These are phyloP conservation scores for Tuctoria greenei DNA, from an alignment of 176 grass and related monocot species.

Conservation along the genomic window DNA sequence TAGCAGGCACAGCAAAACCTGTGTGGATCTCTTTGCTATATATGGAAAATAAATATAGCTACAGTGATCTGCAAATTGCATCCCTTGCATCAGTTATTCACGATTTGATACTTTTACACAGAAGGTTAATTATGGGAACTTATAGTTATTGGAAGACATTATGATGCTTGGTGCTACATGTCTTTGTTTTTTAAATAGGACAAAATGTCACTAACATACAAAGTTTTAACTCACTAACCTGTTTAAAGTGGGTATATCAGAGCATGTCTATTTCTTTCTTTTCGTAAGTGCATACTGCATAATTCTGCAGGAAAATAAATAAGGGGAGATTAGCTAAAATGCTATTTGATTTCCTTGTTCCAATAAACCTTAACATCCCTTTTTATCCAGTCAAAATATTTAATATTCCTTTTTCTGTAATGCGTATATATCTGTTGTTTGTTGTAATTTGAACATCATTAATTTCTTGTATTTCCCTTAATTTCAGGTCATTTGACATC, in stretches of 20 bases:
- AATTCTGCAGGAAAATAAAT: background rate
- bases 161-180: slow-evolving; percentile 6
- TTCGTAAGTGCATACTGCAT: background rate
- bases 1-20: background rate
- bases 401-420: background rate
- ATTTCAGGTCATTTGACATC: slow-evolving; percentile 80
- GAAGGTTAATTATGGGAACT: background rate
- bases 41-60: slow-evolving; percentile 2
- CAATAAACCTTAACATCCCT: background rate
- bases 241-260: no score
- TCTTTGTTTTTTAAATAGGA: background rate
- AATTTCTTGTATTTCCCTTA: background rate
- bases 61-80: background rate
- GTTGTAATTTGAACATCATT: background rate
- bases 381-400: background rate
- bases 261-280: no score
- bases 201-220: background rate
- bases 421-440: background rate
- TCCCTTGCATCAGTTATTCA: slow-evolving; percentile 18
- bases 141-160: background rate
- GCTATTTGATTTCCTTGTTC: slow-evolving; percentile 6
- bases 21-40: background rate
- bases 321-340: background rate
- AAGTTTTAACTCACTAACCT: background rate
- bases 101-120: slow-evolving; percentile 14